Evolutionary conservation across 73 alveolate species (phyloP).

Genomic region (Diophrys appendiculata): DNA sequence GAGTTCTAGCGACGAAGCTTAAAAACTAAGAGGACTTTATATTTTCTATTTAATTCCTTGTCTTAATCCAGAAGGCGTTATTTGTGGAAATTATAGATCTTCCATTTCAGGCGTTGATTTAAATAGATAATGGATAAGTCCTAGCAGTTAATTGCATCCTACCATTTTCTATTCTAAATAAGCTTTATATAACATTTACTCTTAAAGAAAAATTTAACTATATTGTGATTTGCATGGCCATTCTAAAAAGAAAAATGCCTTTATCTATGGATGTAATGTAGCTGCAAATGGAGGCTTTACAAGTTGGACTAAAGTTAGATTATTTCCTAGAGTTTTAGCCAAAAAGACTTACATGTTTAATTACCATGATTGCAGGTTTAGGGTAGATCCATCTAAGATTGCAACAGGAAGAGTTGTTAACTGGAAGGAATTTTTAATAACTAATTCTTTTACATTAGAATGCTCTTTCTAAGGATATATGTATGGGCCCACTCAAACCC

Average conservation of each 20-base stretch:
- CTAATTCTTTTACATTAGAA: conserved; percentile 58
- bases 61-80: conserved; percentile 89
- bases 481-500: conserved; percentile 50
- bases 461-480: conserved; percentile 68
- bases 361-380: conserved; percentile 44
- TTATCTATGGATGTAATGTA: conserved; percentile 75
- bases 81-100: conserved; percentile 82
- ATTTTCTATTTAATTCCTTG: conserved; percentile 78
- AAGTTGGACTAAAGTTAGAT: conserved; percentile 35
- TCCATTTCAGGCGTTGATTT: conserved; percentile 88
- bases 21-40: conserved; percentile 62
- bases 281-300: conserved; percentile 46
- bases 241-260: conserved; percentile 74
- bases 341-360: conserved; percentile 22
- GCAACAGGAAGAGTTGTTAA: conserved; percentile 68
- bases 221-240: conserved; percentile 84
- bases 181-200: conserved; percentile 61
- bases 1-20: conserved; percentile 60
- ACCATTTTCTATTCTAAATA: conserved; percentile 70
- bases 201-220: conserved; percentile 67
- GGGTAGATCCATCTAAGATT: conserved; percentile 45
- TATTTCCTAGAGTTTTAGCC: conserved; percentile 44
- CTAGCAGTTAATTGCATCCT: conserved; percentile 81
- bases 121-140: conserved; percentile 81
- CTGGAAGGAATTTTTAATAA: conserved; percentile 36